Conservation (phyloP, 495 filamentous ascomycete species). For the Staphylotrichum longicolle region DNA sequence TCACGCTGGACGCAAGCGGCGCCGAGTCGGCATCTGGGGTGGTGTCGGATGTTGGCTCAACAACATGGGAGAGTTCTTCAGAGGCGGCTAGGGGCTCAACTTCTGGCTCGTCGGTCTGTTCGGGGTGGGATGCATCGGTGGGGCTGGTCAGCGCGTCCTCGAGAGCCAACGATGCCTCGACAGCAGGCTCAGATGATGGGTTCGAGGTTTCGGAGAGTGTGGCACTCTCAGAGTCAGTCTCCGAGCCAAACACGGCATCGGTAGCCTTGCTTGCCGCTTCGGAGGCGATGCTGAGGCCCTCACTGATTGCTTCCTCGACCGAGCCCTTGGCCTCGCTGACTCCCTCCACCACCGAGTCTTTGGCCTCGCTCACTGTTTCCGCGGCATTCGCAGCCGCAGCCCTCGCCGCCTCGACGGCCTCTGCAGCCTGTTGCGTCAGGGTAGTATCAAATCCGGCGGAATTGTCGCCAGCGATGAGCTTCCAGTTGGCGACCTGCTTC, state of each 20-base stretch:
- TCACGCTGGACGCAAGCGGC: slow-evolving; percentile 25
- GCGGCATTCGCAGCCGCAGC: slow-evolving; percentile 24
- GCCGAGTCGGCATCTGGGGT: slow-evolving; percentile 19
- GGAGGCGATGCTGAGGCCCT: slow-evolving; percentile 18
- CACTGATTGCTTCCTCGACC: background rate
- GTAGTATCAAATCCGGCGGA: slow-evolving; percentile 69
- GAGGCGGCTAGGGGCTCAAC: slow-evolving; percentile 12
- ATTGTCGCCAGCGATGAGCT: slow-evolving; percentile 71
- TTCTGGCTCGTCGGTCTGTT: background rate
- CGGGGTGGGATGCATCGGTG: background rate
- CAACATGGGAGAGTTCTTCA: slow-evolving; percentile 19
- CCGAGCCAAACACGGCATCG: slow-evolving; percentile 12
- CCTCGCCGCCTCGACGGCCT: slow-evolving; percentile 36
- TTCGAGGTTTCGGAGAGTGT: slow-evolving; percentile 9
- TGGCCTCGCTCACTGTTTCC: slow-evolving; percentile 14
- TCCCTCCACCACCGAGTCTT: slow-evolving; percentile 28
- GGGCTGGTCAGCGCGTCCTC: slow-evolving; percentile 2
- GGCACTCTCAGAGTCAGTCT: slow-evolving; percentile 16
- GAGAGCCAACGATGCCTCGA: slow-evolving; percentile 12
- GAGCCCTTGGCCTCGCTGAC: slow-evolving; percentile 15
- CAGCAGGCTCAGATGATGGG: slow-evolving; percentile 1
- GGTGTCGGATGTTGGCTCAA: slow-evolving; percentile 25
- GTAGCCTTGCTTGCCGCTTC: slow-evolving; percentile 18
- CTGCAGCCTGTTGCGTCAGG: slow-evolving; percentile 43
- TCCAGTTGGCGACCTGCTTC: slow-evolving; percentile 84